Evolutionary conservation across 2,329 filamentous ascomycete species (phyloP).

Genomic region (Tympanopsis confertula): DNA sequence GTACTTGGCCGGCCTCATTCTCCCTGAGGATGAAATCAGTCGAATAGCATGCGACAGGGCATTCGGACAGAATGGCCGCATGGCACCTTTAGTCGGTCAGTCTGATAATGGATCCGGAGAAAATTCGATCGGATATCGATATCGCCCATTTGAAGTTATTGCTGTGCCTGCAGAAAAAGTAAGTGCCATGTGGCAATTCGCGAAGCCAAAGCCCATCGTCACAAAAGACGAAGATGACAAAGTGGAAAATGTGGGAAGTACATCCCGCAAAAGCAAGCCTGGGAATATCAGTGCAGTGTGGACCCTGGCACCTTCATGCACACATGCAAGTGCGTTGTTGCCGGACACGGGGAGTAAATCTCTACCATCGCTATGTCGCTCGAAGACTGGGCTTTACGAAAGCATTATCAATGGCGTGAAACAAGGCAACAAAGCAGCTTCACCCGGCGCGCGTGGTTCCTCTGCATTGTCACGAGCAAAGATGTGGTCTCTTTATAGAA

Average conservation of each 20-base stretch:
- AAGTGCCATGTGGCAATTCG: not conserved
- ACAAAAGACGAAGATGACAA: not conserved
- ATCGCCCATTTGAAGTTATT: not conserved
- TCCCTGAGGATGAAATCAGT: not conserved
- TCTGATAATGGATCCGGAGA: not conserved
- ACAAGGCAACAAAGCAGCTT: not conserved
- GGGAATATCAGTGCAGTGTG: not conserved
- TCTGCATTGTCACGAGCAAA: not conserved
- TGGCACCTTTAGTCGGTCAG: not conserved
- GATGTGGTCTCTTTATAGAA: too few relatives aligned
- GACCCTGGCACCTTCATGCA: not conserved
- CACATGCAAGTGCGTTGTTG: not conserved
- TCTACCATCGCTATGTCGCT: not conserved
- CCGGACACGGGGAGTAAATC: not conserved
- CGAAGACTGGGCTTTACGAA: not conserved
- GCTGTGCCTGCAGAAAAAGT: not conserved
- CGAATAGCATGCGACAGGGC: not conserved
- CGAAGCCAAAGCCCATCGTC: not conserved
- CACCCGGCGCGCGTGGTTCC: not conserved
- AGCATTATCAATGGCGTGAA: constrained; percentile 1
- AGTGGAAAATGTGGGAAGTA: too few relatives aligned
- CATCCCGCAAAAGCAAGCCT: not conserved
- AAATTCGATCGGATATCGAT: not conserved
- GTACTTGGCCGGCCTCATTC: not conserved
- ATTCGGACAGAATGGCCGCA: not conserved